Conservation (phyloP, 2,329 filamentous ascomycete genomes). For the Claviceps sp. region DNA sequence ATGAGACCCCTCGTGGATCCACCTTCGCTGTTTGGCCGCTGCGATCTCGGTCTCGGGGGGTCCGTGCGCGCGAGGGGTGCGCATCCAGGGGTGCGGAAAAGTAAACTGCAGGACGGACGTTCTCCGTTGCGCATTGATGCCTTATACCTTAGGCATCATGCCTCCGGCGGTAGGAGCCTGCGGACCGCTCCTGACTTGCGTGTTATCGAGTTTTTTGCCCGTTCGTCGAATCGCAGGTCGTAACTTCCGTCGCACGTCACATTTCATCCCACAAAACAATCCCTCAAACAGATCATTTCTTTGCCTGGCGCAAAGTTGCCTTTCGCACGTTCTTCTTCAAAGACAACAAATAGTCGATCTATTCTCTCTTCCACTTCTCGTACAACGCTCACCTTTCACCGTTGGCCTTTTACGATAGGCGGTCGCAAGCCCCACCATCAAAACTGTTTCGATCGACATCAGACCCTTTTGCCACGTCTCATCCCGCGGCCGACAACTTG, state of each 20-base stretch:
- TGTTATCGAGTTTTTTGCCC: background rate
- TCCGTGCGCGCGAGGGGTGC: too few species aligned
- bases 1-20: too few species aligned
- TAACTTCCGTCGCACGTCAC: constrained; percentile 9
- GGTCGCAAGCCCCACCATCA: constrained; percentile 3
- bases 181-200: constrained; percentile 1
- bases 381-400: constrained; percentile 7
- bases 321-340: constrained; percentile 6
- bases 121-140: background rate
- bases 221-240: constrained; percentile 5
- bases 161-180: background rate
- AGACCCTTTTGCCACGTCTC: constrained; percentile 10
- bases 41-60: too few species aligned
- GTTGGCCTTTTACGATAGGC: background rate
- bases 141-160: background rate
- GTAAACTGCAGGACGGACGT: too few species aligned
- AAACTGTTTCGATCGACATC: constrained; percentile 7
- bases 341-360: constrained; percentile 16
- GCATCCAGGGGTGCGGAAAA: too few species aligned
- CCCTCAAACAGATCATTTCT: constrained; percentile 9
- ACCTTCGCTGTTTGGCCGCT: too few species aligned
- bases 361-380: constrained; percentile 9
- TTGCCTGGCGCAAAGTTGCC: constrained; percentile 28
- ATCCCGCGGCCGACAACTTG: constrained; percentile 7
- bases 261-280: constrained; percentile 8